These are phyloP conservation scores for Paramecium pentaurelia DNA, from an alignment of 73 alveolate species.

Conservation along the genomic window DNA sequence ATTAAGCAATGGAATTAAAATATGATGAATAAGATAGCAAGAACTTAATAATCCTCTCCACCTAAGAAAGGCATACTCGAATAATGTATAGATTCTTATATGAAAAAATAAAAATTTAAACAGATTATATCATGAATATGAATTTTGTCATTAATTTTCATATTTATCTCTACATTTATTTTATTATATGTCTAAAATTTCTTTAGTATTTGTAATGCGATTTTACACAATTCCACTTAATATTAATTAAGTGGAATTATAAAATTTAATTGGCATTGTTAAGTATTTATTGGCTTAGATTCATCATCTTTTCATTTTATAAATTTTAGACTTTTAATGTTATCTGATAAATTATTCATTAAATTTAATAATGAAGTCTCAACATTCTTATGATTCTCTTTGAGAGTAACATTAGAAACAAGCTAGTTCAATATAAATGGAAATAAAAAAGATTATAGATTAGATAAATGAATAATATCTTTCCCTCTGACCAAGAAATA, in stretches of 20 bases:
- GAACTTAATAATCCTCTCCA: neutral
- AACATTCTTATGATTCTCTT: neutral
- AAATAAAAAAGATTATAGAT: neutral
- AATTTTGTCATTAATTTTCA: neutral
- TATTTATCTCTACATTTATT: neutral
- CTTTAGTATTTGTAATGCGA: neutral
- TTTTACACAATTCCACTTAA: neutral
- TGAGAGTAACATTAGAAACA: neutral
- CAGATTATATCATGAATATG: neutral
- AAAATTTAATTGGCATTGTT: neutral
- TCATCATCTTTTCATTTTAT: neutral
- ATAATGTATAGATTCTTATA: neutral
- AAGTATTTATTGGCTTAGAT: neutral
- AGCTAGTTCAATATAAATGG: neutral
- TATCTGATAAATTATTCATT: conserved; percentile 2
- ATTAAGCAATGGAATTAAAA: neutral
- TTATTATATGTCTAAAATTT: neutral
- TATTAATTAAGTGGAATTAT: neutral
- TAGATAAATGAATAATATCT: neutral
- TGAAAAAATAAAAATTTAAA: neutral
- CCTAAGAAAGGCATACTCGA: neutral
- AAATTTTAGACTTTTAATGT: neutral
- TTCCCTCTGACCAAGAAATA: neutral
- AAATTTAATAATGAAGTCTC: neutral
- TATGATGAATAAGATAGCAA: neutral